A percentile compares a stretch with the other conserved stretches of the same genome.
phyloP scores from a whole-genome alignment of 2,329 filamentous ascomycete species.

The Ophiosphaerella herpotricha region DNA sequence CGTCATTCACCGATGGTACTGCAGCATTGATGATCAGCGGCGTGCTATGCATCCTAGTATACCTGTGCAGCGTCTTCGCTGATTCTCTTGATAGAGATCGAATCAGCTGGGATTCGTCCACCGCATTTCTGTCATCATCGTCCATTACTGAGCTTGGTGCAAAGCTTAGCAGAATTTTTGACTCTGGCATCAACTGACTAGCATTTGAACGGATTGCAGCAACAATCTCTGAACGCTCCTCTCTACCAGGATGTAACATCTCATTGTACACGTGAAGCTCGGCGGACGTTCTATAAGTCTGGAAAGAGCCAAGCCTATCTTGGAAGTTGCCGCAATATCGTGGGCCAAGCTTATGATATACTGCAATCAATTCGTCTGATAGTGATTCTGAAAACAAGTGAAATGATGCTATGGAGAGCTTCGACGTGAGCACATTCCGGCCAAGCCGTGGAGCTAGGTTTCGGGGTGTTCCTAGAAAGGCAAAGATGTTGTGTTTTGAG shows the following conservation, averaged over 20 bases:
- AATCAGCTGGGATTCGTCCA: constrained; percentile 74
- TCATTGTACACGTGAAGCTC: constrained; percentile 90
- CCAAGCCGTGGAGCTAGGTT: constrained; percentile 80
- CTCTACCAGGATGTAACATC: constrained; percentile 83
- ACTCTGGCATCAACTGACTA: constrained; percentile 78
- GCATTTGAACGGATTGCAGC: constrained; percentile 85
- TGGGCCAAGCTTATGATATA: constrained; percentile 86
- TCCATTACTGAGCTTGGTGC: constrained; percentile 79
- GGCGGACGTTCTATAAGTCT: constrained; percentile 93
- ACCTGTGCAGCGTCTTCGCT: constrained; percentile 67
- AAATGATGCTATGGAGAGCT: constrained; percentile 88
- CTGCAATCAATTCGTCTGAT: constrained; percentile 89
- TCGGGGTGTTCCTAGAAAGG: constrained; percentile 89
- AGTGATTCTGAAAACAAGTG: constrained; percentile 86
- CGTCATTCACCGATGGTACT: constrained; percentile 84
- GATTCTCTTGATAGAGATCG: constrained; percentile 76
- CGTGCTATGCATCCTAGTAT: constrained; percentile 74
- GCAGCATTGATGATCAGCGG: constrained; percentile 87
- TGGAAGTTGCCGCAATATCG: constrained; percentile 96
- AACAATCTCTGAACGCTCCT: constrained; percentile 89
- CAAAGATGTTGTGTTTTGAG: constrained; percentile 75
- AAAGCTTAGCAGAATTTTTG: constrained; percentile 80
- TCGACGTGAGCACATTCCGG: constrained; percentile 72
- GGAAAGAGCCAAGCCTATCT: constrained; percentile 91
- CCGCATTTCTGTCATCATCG: constrained; percentile 74